Evolutionary conservation across 2,329 filamentous ascomycete genomes (phyloP), one percentile per base, ranked within the genome.

Genomic region (Microascus cirrosus): DNA sequence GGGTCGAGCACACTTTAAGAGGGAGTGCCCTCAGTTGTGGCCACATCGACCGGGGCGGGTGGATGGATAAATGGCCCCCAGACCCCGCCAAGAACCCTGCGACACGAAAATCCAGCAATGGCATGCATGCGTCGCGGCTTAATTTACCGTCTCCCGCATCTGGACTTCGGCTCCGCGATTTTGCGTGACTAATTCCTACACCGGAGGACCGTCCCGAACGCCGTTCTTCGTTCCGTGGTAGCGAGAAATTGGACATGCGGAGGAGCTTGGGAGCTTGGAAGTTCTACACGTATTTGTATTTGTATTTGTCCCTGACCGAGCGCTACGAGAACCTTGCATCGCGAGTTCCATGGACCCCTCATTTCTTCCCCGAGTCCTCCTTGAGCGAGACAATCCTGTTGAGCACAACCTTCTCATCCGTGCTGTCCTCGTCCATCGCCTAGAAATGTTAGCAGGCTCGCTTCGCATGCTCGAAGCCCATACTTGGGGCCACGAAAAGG

Each of bases 311-410:
- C 36, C 36, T 15, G 13, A 15, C 36, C 36, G 13, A 42, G 12
- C 12, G n/a, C n/a, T n/a, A 42, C 12, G 36, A 13, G 12, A 42
- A 5, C 36, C 36, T n/a, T 12, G 36, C 36, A 13, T n/a, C 36
- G 13, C 4, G 18, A 42, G 12, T 13, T n/a, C n/a, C n/a, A n/a
- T n/a, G n/a, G n/a, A n/a, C 45, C n/a, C 45, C 45, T 50, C 45
- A 50, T 11, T 50, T 50, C 45, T 50, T 50, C 45, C 45, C 45
- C 20, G 45, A 50, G 45, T 95, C 90, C 72, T 96, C 92, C 76
- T 95, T 95, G 67, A 96, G 72, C 54, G 87, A 89, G 24, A 97
- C 92, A 66, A 97, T 96, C 56, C 90, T 82, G 74, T 97, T 97
- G 34, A 97, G 74, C 54, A 97, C 82, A 62, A 95, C 77, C 70